phyloP scores from a whole-genome alignment of 2,329 filamentous ascomycete species.

The Cladophialophora chaetospira region DNA sequence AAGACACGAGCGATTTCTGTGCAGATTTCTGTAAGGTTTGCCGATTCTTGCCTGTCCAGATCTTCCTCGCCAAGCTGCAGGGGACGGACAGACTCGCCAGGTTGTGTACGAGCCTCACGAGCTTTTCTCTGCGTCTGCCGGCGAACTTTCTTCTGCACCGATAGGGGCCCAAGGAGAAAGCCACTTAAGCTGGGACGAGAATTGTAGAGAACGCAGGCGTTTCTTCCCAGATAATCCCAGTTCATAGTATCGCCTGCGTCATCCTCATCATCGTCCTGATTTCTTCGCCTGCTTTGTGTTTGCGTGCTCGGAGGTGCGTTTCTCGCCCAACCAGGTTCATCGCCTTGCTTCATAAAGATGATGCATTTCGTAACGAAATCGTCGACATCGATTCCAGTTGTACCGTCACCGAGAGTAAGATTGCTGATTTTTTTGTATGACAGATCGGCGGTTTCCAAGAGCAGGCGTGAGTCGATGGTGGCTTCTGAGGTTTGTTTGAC shows the following conservation, averaged over 20 bases:
- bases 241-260: constrained; percentile 74
- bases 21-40: constrained; percentile 77
- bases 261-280: constrained; percentile 66
- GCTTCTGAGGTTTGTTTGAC: constrained; percentile 90
- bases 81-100: constrained; percentile 70
- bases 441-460: constrained; percentile 78
- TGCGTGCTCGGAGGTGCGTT: constrained; percentile 37
- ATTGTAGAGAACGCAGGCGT: constrained; percentile 73
- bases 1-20: constrained; percentile 70
- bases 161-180: constrained; percentile 85
- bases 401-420: constrained; percentile 70
- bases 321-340: constrained; percentile 40
- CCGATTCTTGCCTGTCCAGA: constrained; percentile 72
- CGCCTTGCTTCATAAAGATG: constrained; percentile 75
- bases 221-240: constrained; percentile 80
- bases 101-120: constrained; percentile 67
- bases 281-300: constrained; percentile 44
- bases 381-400: constrained; percentile 80
- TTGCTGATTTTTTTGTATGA: constrained; percentile 76
- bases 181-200: constrained; percentile 74
- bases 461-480: constrained; percentile 81
- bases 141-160: constrained; percentile 80
- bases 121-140: constrained; percentile 70
- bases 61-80: constrained; percentile 75
- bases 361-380: constrained; percentile 91